Evolutionary conservation across 2,329 filamentous ascomycete genomes (phyloP).

Genomic region (Neofusicoccum ribis): DNA sequence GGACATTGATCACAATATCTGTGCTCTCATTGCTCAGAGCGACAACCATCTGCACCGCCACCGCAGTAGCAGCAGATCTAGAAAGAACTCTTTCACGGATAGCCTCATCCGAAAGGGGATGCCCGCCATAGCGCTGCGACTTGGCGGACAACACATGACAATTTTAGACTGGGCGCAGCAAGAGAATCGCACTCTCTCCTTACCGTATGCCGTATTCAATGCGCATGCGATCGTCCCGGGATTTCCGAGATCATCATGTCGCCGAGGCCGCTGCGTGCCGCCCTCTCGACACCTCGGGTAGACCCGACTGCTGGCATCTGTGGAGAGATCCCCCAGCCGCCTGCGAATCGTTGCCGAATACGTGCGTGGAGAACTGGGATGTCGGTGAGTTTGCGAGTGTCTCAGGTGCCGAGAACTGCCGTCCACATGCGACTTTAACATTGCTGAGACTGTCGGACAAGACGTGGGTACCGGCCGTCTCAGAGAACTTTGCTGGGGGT

Average conservation of each 20-base stretch:
- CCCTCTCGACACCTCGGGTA: neutral
- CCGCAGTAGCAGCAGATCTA: neutral
- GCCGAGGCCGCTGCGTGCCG: neutral
- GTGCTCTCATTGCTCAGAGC: neutral
- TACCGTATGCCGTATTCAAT: neutral
- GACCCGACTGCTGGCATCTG: neutral
- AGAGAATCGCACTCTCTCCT: neutral
- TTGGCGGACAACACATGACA: neutral
- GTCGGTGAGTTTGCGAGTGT: neutral
- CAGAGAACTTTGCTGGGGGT: neutral
- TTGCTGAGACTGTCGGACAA: neutral
- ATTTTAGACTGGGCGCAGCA: neutral
- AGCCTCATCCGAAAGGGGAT: neutral
- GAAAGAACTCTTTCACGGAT: neutral
- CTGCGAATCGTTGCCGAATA: constrained; percentile 5
- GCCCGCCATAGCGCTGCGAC: neutral
- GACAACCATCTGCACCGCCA: neutral
- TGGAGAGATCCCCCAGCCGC: neutral
- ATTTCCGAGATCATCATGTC: neutral
- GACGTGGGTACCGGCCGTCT: neutral
- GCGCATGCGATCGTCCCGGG: neutral
- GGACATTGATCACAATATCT: neutral
- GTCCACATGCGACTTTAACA: neutral
- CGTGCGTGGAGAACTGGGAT: neutral
- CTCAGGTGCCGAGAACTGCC: constrained; percentile 4